phyloP scores from a whole-genome alignment of 1,139 yeast species.

The Pichia sp. region DNA sequence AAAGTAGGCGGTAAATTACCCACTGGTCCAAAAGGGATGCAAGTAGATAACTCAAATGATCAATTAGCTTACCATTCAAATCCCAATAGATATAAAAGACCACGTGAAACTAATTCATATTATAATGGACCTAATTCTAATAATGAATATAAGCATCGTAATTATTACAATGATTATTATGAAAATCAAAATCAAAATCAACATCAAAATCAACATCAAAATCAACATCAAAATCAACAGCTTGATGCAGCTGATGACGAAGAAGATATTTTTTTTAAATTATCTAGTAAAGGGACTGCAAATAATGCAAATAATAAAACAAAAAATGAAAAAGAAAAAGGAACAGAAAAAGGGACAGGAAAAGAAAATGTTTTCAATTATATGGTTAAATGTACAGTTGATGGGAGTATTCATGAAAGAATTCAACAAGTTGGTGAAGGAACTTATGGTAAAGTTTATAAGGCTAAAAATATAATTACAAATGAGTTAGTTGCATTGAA shows the following conservation, averaged over 20 bases:
- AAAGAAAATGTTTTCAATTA: slow-evolving; percentile 15
- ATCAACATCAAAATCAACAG: not conserved
- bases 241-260: slow-evolving; percentile 10
- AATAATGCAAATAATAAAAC: not conserved
- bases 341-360: not conserved
- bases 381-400: slow-evolving; percentile 21
- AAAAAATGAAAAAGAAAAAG: not conserved
- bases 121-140: too few species aligned
- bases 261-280: slow-evolving; percentile 10
- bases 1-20: slow-evolving; percentile 14
- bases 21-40: slow-evolving; percentile 19
- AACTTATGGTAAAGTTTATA: slow-evolving; percentile 43
- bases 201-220: not conserved
- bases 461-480: slow-evolving; percentile 64
- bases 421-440: slow-evolving; percentile 38
- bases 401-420: slow-evolving; percentile 27
- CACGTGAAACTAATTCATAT: too few species aligned
- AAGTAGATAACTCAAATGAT: not conserved
- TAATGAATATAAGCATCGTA: not conserved
- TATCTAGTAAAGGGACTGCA: slow-evolving; percentile 3
- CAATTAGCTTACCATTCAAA: not conserved
- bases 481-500: slow-evolving; percentile 75
- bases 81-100: not conserved
- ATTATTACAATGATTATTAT: not conserved
- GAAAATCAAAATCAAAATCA: not conserved